Evolutionary conservation across 2,329 filamentous ascomycete species (phyloP), one percentile per base, ranked within the genome.

Genomic region (Grosmannia clavigera): DNA sequence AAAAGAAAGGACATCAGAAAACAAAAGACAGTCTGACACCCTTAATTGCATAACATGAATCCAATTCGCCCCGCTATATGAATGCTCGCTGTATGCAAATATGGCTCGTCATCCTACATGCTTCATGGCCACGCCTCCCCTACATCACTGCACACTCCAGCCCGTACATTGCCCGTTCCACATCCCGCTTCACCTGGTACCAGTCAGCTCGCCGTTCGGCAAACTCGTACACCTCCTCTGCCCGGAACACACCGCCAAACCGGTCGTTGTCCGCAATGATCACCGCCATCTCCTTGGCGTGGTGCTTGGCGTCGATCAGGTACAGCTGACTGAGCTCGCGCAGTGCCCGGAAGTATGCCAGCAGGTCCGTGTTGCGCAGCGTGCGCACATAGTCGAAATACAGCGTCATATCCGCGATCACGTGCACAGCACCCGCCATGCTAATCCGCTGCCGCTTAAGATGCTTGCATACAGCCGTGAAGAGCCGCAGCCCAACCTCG

Each of bases 151-250:
- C 71, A 72, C 94, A 99, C 62, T 94, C 92, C 71, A 96, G 83
- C 5, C 94, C 94, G 74, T 96, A 97, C 91, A 99, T 96, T 63
- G 91, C 91, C 73, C 88, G 87, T 77, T 99, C 94, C 6, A 99
- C 94, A 64, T 91, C 84, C 64, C 82, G 84, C 75, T 87, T 88
- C 12, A 99, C 90, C 66, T 87, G 81, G 70, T 94, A 96, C 94
- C 94, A 99, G 74, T 99, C 94, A 57, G 92, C 92, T 66, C 94
- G 79, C 65, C 94, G 78, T 73, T 96, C 91, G 1, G 92, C 94
- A 75, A 95, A 99, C 76, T 97, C 92, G 68, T 96, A 96, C 3
- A 97, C 94, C 76, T 99, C 94, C 72, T 99, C 94, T 0, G 92
- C 90, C 25, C 92, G 82, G 69, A 97, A 96, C 56, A 99, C 88